Evolutionary conservation across 106 monocot genomes (phyloP), one percentile per base, ranked within the genome.

Genomic region (Dendrobium chrysotoxum): DNA sequence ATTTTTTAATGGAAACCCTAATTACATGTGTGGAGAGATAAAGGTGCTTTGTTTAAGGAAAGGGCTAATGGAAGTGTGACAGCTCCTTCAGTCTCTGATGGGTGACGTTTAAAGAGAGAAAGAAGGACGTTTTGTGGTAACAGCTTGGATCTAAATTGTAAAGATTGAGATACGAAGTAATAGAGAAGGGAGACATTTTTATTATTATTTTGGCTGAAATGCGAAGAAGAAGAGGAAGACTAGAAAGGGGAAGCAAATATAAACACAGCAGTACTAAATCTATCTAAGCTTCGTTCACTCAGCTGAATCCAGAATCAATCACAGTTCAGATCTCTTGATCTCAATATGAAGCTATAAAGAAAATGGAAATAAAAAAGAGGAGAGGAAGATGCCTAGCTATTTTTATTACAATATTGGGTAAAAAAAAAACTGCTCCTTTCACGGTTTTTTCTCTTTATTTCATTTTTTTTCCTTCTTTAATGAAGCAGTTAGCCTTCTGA

Each of bases 261-360:
- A 64, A 82, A 40, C 77, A 78, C 82, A 78, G 38, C 21, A 40
- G 83, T 25, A 79, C 83, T 83, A 72, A 83, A 79, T 83, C 83
- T 83, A 83, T 79, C 71, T 72, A 83, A 83, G 79, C 83, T 74
- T 30, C 8, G 41, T n/a, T 73, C 40, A 40, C 11, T 70, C 70
- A 70, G 31, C 28, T 30, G 35, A 70, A 70, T 70, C 70, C 35
- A 70, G 35, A 70, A 70, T 70, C 35, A 35, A 1, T 70, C 31
- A 35, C 12, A 28, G 70, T 31, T 70, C 31, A 35, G 70, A 70
- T 73, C 40, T 40, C 23, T 21, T 40, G 21, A 40, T 41, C 40
- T 42, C 42, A 8, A 42, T 23, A 41, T 4, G 21, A 40, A 74
- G 74, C 15, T 70, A 35, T 35, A 41, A 40, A 74, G 41, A 42